These are phyloP conservation scores for Colletotrichum graminicola DNA, from an alignment of 2,329 filamentous ascomycete species.

Conservation along the genomic window DNA sequence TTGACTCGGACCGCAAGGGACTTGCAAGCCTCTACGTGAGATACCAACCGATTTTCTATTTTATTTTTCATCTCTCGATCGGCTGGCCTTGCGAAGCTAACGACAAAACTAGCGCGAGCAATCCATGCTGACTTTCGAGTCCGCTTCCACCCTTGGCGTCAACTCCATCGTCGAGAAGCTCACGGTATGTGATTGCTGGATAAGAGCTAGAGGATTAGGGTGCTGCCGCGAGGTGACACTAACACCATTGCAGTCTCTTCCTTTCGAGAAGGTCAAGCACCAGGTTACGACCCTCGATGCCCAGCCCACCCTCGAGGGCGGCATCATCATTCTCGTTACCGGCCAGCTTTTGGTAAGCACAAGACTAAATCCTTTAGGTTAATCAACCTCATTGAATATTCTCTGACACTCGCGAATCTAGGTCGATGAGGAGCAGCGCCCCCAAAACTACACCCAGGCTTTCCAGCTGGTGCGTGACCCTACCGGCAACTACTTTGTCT, in stretches of 20 bases:
- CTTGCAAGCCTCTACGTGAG: constrained; percentile 86
- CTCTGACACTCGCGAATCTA: constrained; percentile 51
- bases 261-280: constrained; percentile 86
- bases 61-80: not conserved
- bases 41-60: constrained; percentile 14
- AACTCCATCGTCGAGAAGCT: constrained; percentile 83
- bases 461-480: constrained; percentile 85
- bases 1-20: constrained; percentile 77
- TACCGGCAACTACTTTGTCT: constrained; percentile 81
- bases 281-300: constrained; percentile 82
- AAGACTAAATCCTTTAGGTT: constrained; percentile 21
- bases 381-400: not conserved
- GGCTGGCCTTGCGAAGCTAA: constrained; percentile 8
- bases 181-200: constrained; percentile 65
- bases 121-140: constrained; percentile 97
- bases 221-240: constrained; percentile 13
- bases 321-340: constrained; percentile 89
- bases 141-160: constrained; percentile 72
- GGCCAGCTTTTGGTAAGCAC: constrained; percentile 81
- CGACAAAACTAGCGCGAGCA: constrained; percentile 70
- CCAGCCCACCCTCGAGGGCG: constrained; percentile 79
- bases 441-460: constrained; percentile 90
- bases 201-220: not conserved
- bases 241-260: constrained; percentile 61
- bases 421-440: constrained; percentile 87